phyloP scores from a whole-genome alignment of 2,329 filamentous ascomycete species.

The Teratosphaeria epicoccoides region DNA sequence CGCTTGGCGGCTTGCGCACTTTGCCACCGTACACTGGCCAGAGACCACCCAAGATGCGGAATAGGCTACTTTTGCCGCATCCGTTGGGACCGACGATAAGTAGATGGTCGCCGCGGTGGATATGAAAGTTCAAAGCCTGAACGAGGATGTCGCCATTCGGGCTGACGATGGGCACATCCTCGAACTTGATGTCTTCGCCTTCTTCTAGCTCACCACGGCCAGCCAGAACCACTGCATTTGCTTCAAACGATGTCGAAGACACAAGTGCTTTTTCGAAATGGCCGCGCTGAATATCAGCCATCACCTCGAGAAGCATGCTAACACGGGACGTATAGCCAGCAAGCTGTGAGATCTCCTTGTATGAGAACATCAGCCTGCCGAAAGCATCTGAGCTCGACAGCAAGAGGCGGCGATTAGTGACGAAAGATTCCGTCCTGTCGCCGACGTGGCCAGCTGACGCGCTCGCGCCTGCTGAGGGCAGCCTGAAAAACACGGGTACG shows the following conservation, averaged over 20 bases:
- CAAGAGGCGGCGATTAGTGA: constrained; percentile 87
- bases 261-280: constrained; percentile 96
- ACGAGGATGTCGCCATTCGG: constrained; percentile 93
- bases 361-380: constrained; percentile 92
- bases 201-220: constrained; percentile 74
- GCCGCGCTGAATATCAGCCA: constrained; percentile 82
- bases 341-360: constrained; percentile 92
- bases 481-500: constrained; percentile 88
- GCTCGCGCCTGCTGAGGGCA: constrained; percentile 23
- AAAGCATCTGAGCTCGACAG: constrained; percentile 92
- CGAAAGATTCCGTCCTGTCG: constrained; percentile 50
- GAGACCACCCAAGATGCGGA: constrained; percentile 88
- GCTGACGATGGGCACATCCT: constrained; percentile 86
- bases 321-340: constrained; percentile 93
- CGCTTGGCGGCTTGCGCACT: constrained; percentile 81
- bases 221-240: constrained; percentile 71
- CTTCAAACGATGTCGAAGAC: constrained; percentile 70
- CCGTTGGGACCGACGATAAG: constrained; percentile 94
- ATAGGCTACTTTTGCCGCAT: constrained; percentile 91
- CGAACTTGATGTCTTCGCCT: constrained; percentile 74
- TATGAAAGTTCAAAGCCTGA: constrained; percentile 72
- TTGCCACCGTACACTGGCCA: constrained; percentile 97
- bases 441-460: constrained; percentile 7
- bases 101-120: constrained; percentile 77
- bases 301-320: constrained; percentile 78